Conservation (phyloP, 192 early-diverging fungal species). For the Backusella tarrabulga region DNA sequence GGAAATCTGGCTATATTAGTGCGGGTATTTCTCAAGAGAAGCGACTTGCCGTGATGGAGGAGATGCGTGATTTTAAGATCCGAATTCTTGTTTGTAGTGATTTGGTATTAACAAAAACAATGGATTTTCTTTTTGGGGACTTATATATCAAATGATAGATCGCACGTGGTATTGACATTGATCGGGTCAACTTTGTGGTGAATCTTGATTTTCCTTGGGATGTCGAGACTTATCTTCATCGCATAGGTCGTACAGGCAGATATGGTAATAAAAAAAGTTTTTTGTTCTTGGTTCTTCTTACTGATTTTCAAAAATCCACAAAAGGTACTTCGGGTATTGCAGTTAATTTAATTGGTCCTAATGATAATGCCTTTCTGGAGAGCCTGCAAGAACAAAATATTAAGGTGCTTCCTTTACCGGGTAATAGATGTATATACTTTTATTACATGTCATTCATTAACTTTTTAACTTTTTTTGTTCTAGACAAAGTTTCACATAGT, state of each 20-base stretch:
- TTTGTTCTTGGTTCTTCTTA: not conserved
- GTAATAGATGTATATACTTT: slow-evolving; percentile 12
- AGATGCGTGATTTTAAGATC: slow-evolving; percentile 51
- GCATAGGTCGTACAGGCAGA: slow-evolving; percentile 95
- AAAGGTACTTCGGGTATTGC: slow-evolving; percentile 37
- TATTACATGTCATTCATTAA: not conserved
- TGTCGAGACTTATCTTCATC: slow-evolving; percentile 92
- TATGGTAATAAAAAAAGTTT: slow-evolving; percentile 59
- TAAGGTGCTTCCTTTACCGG: slow-evolving; percentile 20
- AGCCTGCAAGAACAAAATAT: slow-evolving; percentile 12
- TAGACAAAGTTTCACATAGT: slow-evolving; percentile 25
- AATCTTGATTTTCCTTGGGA: slow-evolving; percentile 93
- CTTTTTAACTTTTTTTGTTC: not conserved
- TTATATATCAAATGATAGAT: slow-evolving; percentile 35
- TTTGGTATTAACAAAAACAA: slow-evolving; percentile 38
- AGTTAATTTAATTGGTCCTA: slow-evolving; percentile 25
- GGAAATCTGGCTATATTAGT: slow-evolving; percentile 49
- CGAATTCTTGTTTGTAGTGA: slow-evolving; percentile 60
- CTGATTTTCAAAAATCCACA: not conserved
- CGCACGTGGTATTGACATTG: slow-evolving; percentile 96
- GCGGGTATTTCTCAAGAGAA: slow-evolving; percentile 45
- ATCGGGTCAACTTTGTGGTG: slow-evolving; percentile 93
- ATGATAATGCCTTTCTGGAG: slow-evolving; percentile 21
- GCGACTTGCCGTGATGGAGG: slow-evolving; percentile 49
- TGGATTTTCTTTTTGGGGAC: too few species aligned